Conservation (phyloP, 208 protist species). For the Trypanosoma cruzi region DNA sequence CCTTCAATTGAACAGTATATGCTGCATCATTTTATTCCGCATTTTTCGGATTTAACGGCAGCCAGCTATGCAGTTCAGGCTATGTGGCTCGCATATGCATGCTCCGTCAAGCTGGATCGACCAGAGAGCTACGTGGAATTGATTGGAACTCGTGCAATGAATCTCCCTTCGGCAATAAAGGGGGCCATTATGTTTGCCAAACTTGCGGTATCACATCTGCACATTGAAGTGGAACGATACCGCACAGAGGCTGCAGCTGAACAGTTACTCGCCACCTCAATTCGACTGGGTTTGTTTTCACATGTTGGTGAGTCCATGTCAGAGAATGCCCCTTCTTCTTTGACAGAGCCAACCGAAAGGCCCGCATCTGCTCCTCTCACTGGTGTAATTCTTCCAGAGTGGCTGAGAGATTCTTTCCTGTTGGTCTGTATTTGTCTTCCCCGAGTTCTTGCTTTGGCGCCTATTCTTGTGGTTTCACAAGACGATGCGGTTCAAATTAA, state of each 20-base stretch:
- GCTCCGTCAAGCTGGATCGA: slow-evolving; percentile 41
- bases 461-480: slow-evolving; percentile 15
- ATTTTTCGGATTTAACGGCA: slow-evolving; percentile 27
- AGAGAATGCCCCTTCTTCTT: neutral
- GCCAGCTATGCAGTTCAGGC: slow-evolving; percentile 31
- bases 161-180: slow-evolving; percentile 19
- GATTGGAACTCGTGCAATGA: slow-evolving; percentile 4
- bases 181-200: slow-evolving; percentile 10
- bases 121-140: slow-evolving; percentile 53
- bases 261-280: slow-evolving; percentile 43
- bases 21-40: slow-evolving; percentile 33
- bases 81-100: slow-evolving; percentile 61
- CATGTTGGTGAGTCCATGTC: neutral
- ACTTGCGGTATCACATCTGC: slow-evolving; percentile 26
- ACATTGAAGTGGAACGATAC: slow-evolving; percentile 27
- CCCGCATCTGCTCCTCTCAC: neutral
- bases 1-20: slow-evolving; percentile 38
- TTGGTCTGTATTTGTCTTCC: slow-evolving; percentile 21
- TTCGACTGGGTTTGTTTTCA: slow-evolving; percentile 43
- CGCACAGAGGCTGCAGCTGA: slow-evolving; percentile 17
- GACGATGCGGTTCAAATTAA: slow-evolving; percentile 20
- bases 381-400: slow-evolving; percentile 11
- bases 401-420: slow-evolving; percentile 19
- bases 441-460: slow-evolving; percentile 18
- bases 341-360: neutral